A percentile compares a stretch with the other conserved stretches of the same genome.
Conservation (phyloP, 2,329 filamentous ascomycete species). For the Rasamsonia emersonii region DNA sequence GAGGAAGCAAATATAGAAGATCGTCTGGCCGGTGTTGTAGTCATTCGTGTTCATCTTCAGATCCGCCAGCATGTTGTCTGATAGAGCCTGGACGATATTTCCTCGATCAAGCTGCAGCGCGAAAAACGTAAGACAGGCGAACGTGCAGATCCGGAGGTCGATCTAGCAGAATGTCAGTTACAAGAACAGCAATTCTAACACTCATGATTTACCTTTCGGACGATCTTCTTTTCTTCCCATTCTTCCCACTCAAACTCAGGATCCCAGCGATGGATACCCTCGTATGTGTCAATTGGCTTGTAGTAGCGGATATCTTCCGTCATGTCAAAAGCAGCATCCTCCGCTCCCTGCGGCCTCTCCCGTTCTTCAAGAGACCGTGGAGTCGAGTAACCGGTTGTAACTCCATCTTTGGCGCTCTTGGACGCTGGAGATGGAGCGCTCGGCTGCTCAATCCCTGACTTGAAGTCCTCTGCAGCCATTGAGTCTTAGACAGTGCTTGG, state of each 20-base stretch:
- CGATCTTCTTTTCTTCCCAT: slow-evolving; percentile 34
- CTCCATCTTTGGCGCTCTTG: too few relatives aligned
- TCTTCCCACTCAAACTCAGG: slow-evolving; percentile 38
- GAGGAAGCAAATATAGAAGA: slow-evolving; percentile 28
- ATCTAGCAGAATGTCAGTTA: slow-evolving; percentile 19
- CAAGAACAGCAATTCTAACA: not conserved
- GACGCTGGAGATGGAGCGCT: too few relatives aligned
- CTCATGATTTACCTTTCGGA: slow-evolving; percentile 23
- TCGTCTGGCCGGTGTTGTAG: slow-evolving; percentile 36
- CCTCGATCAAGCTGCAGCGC: slow-evolving; percentile 56
- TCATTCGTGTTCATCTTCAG: slow-evolving; percentile 42
- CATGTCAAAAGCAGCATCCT: slow-evolving; percentile 26
- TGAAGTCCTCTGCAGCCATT: too few relatives aligned
- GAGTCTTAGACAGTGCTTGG: too few relatives aligned
- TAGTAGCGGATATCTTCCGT: slow-evolving; percentile 28
- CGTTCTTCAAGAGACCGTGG: slow-evolving; percentile 5
- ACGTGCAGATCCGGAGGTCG: slow-evolving; percentile 35
- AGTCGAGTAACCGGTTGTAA: slow-evolving; percentile 11
- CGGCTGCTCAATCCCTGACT: too few relatives aligned
- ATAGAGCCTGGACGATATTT: slow-evolving; percentile 53
- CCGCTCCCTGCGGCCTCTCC: slow-evolving; percentile 5
- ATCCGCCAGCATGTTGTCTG: slow-evolving; percentile 50
- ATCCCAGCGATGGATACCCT: slow-evolving; percentile 42
- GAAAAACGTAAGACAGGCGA: slow-evolving; percentile 53
- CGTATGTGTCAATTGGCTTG: slow-evolving; percentile 35